phyloP scores from a whole-genome alignment of 345 rosid genomes.

The Sonneratia caseolaris region DNA sequence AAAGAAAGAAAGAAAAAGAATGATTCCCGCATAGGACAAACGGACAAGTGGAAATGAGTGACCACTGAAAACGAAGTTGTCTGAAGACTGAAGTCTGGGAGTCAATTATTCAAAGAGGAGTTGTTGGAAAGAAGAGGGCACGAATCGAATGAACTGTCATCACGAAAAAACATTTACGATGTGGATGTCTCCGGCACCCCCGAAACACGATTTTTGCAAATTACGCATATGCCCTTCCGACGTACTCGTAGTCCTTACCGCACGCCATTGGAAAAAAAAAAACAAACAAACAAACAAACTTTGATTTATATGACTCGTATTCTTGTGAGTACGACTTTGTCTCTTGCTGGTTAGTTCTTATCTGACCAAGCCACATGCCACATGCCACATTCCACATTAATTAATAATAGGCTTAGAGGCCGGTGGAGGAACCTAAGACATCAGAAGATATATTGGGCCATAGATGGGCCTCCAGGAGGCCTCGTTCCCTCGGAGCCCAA shows the following conservation, averaged over 20 bases:
- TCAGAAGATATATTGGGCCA: neutral
- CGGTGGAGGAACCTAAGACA: neutral
- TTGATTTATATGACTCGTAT: no score
- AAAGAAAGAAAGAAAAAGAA: neutral
- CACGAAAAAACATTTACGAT: neutral
- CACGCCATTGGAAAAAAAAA: no score
- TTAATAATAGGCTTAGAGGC: no score
- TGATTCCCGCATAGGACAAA: neutral
- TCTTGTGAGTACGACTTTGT: no score
- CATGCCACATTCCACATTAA: no score
- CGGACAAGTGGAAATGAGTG: neutral
- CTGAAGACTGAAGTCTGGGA: neutral
- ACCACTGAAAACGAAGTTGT: neutral
- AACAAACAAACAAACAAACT: no score
- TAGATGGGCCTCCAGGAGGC: neutral
- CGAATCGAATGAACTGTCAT: neutral
- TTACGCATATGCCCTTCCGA: neutral
- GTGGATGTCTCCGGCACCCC: neutral
- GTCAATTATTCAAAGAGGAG: neutral
- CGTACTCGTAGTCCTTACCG: no score
- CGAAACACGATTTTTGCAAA: neutral
- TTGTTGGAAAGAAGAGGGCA: neutral
- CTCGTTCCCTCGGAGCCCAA: neutral
- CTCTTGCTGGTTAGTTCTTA: no score
- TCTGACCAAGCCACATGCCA: no score